Conservation (phyloP, 2,329 filamentous ascomycete genomes). For the Neofusicoccum laricinum region DNA sequence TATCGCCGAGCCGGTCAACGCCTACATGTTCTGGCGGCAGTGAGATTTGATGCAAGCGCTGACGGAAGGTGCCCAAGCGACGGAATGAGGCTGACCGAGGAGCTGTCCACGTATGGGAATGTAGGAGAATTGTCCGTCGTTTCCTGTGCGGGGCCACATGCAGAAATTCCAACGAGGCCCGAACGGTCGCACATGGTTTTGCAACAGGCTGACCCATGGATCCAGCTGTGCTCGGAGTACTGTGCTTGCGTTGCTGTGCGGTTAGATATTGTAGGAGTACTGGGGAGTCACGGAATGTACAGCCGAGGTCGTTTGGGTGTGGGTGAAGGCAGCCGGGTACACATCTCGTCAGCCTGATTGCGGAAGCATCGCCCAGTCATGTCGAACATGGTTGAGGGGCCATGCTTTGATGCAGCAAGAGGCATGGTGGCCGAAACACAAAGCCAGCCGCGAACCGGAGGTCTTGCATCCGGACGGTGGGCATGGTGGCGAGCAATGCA, state of each 20-base stretch:
- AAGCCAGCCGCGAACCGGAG: slow-evolving; percentile 11
- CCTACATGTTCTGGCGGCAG: background rate
- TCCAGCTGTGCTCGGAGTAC: background rate
- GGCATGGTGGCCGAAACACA: slow-evolving; percentile 12
- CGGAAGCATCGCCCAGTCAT: slow-evolving; percentile 9
- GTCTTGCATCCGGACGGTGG: slow-evolving; percentile 10
- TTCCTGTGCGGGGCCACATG: slow-evolving; percentile 5
- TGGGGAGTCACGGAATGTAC: background rate
- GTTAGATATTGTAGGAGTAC: slow-evolving; percentile 1
- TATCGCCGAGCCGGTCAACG: slow-evolving; percentile 3
- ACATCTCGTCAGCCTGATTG: slow-evolving; percentile 10
- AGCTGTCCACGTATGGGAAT: slow-evolving; percentile 9
- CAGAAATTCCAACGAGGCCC: slow-evolving; percentile 2
- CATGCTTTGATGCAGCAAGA: slow-evolving; percentile 10
- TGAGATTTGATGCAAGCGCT: slow-evolving; percentile 10
- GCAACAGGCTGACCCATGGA: slow-evolving; percentile 5
- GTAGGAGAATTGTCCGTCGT: slow-evolving; percentile 12
- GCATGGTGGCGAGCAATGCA: slow-evolving; percentile 12
- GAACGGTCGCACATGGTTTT: slow-evolving; percentile 10
- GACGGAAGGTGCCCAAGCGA: slow-evolving; percentile 12
- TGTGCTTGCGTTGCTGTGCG: background rate
- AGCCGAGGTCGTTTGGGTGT: slow-evolving; percentile 1
- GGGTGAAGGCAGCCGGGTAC: background rate
- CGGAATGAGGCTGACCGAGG: slow-evolving; percentile 11
- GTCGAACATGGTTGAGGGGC: background rate